Percentiles rank a stretch among this genome's conserved stretches.
Evolutionary conservation across 192 early-diverging fungal species (phyloP).

Genomic region (Powellomyces hirtus): DNA sequence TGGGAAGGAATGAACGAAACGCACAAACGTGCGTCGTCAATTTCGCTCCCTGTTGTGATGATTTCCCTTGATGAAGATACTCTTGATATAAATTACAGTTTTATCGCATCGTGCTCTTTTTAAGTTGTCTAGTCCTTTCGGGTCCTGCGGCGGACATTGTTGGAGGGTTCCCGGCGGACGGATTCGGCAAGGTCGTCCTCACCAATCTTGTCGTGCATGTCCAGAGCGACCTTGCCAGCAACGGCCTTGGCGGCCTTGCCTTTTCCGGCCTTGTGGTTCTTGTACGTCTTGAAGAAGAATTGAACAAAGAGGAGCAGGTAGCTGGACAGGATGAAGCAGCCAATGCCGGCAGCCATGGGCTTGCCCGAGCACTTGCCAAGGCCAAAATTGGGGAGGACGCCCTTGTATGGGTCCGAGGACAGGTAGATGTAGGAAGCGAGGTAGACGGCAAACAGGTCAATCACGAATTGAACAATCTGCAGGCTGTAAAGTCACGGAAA

Average conservation of each 20-base stretch:
- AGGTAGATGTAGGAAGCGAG: constrained; percentile 79
- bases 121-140: not conserved
- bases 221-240: not conserved
- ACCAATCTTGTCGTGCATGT: not conserved
- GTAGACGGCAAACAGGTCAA: constrained; percentile 84
- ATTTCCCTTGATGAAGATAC: too few relatives aligned
- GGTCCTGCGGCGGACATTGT: not conserved
- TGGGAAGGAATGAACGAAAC: too few relatives aligned
- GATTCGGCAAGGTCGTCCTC: not conserved
- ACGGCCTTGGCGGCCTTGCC: not conserved
- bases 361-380: constrained; percentile 70
- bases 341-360: constrained; percentile 77
- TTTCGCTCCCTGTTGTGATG: too few relatives aligned
- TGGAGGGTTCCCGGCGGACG: not conserved
- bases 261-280: not conserved
- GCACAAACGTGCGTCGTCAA: too few relatives aligned
- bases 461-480: constrained; percentile 89
- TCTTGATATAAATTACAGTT: too few relatives aligned
- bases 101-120: too few relatives aligned
- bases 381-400: constrained; percentile 30
- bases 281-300: constrained; percentile 65
- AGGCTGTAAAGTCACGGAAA: not conserved
- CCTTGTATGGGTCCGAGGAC: constrained; percentile 3
- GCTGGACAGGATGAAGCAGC: constrained; percentile 71
- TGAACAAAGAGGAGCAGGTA: constrained; percentile 87